phyloP scores from a whole-genome alignment of 1,139 yeast genomes.

The Scheffersomyces titani region DNA sequence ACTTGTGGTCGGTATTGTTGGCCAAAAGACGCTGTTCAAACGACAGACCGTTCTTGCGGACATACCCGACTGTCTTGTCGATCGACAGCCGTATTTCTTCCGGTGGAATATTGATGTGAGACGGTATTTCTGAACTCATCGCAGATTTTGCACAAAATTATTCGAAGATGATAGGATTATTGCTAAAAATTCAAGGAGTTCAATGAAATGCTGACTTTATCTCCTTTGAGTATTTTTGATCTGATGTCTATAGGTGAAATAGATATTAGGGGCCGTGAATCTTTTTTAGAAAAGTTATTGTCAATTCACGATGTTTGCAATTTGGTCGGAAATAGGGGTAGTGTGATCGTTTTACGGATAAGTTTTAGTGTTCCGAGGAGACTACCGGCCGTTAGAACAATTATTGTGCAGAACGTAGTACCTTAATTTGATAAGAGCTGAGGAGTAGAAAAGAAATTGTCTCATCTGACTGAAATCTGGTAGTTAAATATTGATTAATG shows the following conservation, averaged over 20 bases:
- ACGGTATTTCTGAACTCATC: constrained; percentile 23
- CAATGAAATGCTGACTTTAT: neutral
- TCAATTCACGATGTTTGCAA: neutral
- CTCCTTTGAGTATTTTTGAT: neutral
- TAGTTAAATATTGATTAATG: no score
- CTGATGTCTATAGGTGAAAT: neutral
- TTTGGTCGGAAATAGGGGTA: neutral
- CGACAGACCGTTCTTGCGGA: constrained; percentile 62
- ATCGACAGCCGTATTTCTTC: constrained; percentile 57
- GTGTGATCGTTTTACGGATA: neutral
- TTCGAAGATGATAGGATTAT: neutral
- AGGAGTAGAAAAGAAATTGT: neutral
- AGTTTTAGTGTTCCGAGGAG: neutral
- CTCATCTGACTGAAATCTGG: neutral
- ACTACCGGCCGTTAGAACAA: neutral
- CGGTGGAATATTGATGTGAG: constrained; percentile 56
- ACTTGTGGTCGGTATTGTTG: constrained; percentile 53
- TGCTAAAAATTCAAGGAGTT: neutral
- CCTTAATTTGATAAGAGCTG: neutral
- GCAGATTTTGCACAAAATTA: neutral
- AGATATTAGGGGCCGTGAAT: neutral
- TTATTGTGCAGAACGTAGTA: neutral
- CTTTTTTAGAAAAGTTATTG: neutral
- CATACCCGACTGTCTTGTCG: constrained; percentile 73
- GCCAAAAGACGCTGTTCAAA: constrained; percentile 63